phyloP scores from a whole-genome alignment of 140 eudicot genomes.

The Oenanthe javanica region DNA sequence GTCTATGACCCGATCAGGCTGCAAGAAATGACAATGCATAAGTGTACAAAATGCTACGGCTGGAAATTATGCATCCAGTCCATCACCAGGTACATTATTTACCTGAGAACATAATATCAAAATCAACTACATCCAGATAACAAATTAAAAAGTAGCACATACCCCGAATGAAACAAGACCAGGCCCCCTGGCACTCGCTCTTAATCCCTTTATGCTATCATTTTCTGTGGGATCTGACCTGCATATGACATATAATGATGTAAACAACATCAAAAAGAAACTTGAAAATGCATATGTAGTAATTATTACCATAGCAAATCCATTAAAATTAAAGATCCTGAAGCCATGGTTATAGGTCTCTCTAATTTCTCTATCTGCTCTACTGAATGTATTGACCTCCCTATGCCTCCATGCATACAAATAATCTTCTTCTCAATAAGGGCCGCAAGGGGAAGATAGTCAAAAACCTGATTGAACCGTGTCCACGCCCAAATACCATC shows the following conservation, averaged over 20 bases:
- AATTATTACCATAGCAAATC: slow-evolving; percentile 71
- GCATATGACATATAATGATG: slow-evolving; percentile 15
- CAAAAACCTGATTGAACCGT: slow-evolving; percentile 82
- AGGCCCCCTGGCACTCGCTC: slow-evolving; percentile 96
- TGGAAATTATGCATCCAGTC: background rate
- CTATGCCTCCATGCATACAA: slow-evolving; percentile 99
- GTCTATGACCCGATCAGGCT: slow-evolving; percentile 95
- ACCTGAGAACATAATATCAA: background rate
- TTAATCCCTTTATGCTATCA: slow-evolving; percentile 91
- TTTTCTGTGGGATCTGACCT: slow-evolving; percentile 99
- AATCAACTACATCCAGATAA: background rate
- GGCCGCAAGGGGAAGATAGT: slow-evolving; percentile 92
- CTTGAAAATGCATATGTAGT: background rate
- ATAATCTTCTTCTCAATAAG: slow-evolving; percentile 85
- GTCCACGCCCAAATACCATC: slow-evolving; percentile 99
- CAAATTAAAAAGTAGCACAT: slow-evolving; percentile 4
- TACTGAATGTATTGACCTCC: slow-evolving; percentile 86
- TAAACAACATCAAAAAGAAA: slow-evolving; percentile 8
- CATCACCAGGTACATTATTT: background rate
- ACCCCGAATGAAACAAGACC: slow-evolving; percentile 99
- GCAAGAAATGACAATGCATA: slow-evolving; percentile 26
- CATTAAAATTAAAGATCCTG: slow-evolving; percentile 82
- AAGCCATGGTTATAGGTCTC: slow-evolving; percentile 93
- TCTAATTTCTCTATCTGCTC: slow-evolving; percentile 96
- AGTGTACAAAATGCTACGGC: background rate